Evolutionary conservation across 805 yeast genomes (phyloP).

Genomic region (Nakazawaea populi): DNA sequence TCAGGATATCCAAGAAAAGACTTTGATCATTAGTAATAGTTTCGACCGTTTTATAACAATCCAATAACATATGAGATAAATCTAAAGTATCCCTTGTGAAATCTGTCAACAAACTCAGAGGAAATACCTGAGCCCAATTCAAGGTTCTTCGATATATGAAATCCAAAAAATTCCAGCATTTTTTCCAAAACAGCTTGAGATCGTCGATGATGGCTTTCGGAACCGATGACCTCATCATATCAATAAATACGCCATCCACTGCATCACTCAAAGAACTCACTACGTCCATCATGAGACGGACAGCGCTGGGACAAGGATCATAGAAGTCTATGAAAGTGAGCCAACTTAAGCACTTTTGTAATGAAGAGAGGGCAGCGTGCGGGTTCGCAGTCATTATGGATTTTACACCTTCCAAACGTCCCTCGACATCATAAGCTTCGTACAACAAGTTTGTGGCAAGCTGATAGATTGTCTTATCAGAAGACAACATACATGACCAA

Average conservation of each 20-base stretch:
- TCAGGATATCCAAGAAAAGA: conserved; percentile 48
- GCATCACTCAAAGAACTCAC: conserved; percentile 60
- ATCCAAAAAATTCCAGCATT: conserved; percentile 67
- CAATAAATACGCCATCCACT: conserved; percentile 45
- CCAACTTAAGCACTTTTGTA: conserved; percentile 37
- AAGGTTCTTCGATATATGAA: conserved; percentile 64
- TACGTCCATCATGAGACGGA: conserved; percentile 72
- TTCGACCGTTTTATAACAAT: conserved; percentile 50
- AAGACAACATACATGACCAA: conserved; percentile 71
- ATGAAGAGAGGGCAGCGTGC: conserved; percentile 40
- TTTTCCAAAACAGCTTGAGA: conserved; percentile 52
- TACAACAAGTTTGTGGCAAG: conserved; percentile 66
- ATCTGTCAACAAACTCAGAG: conserved; percentile 55
- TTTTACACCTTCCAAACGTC: conserved; percentile 70
- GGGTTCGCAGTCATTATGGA: conserved; percentile 42
- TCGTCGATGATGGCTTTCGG: conserved; percentile 9
- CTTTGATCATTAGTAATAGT: conserved; percentile 26
- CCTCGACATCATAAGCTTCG: conserved; percentile 75
- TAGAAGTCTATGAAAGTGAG: conserved; percentile 43
- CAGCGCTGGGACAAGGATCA: conserved; percentile 73
- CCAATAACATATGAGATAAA: conserved; percentile 62
- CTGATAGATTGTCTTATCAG: conserved; percentile 53
- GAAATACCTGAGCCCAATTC: conserved; percentile 67
- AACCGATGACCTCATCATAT: conserved; percentile 12
- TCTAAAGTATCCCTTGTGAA: conserved; percentile 86